Evolutionary conservation across 2,329 filamentous ascomycete species (phyloP), one percentile per base, ranked within the genome.

Genomic region (Colletotrichum sojae): DNA sequence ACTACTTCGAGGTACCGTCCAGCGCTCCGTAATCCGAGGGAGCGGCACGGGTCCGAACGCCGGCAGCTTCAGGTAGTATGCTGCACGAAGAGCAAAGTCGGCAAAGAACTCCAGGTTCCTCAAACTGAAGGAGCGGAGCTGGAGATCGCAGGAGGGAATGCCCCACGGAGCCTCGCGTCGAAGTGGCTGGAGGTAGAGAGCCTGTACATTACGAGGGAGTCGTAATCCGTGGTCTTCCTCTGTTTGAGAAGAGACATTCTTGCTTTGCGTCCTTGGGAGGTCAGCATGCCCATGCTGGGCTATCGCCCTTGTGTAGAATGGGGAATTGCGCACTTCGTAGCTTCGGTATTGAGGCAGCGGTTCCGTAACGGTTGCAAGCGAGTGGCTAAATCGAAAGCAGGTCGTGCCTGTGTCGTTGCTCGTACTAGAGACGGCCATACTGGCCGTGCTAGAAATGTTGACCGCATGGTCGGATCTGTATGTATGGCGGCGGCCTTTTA

Each of bases 31-130:
- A 72, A 95, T 94, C 67, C 92, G 90, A 1, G 96, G 96, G 18
- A 99, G 85, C 12, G 95, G 94, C 6, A 96, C 86, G 6, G 96
- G 95, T 0, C 96, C 96, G 54, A 89, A 92, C 3, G 94, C 94
- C 10, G 94, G 92, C 2, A 99, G 90, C 18, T 92, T 90, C 49
- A 98, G 89, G 82, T 95, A 99, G 83, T 98, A 99, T 64, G 96
- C 96, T 4, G 95, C 95, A 73, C 96, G 93, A 63, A 98, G 85
- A 57, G 95, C 94, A 79, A 99, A 98, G 83, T 99, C 96, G 80
- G 92, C 88, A 78, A 97, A 98, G 83, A 98, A 95, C 76, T 97
- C 94, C 68, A 99, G 89, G 74, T 97, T 96, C 69, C 94, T 94
- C 43, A 95, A 85, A 76, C 89, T 94, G 86, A 94, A 99, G 40